phyloP scores from a whole-genome alignment of 352 stramenopile genomes.

The Globisporangium splendens region DNA sequence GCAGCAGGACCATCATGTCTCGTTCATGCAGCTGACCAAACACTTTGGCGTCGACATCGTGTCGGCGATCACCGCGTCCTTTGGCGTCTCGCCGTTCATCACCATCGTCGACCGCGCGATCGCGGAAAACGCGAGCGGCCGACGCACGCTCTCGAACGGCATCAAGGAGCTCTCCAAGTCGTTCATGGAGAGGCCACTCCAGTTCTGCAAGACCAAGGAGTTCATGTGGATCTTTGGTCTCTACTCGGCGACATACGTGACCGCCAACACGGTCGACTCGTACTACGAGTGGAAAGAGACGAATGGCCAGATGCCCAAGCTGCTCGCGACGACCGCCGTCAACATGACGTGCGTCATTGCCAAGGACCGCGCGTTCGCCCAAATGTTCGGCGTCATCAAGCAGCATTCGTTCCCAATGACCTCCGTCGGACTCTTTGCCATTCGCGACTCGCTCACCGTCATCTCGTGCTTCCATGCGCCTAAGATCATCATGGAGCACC shows the following conservation, averaged over 20 bases:
- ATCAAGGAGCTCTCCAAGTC: conserved; percentile 61
- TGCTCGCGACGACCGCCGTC: conserved; percentile 79
- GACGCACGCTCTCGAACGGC: conserved; percentile 52
- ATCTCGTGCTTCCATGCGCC: conserved; percentile 86
- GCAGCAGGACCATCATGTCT: conserved; percentile 16
- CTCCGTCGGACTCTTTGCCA: conserved; percentile 80
- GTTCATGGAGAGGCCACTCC: conserved; percentile 62
- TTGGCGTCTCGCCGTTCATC: conserved; percentile 81
- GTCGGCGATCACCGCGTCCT: conserved; percentile 52
- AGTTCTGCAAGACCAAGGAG: conserved; percentile 79
- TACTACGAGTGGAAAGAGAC: conserved; percentile 65
- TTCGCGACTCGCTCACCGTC: conserved; percentile 84
- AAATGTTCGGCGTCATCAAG: conserved; percentile 87
- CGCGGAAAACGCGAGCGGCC: conserved; percentile 83
- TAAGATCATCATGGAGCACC: conserved; percentile 56
- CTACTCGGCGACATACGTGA: conserved; percentile 86
- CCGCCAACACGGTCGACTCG: conserved; percentile 84
- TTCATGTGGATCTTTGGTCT: conserved; percentile 88
- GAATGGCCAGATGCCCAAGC: conserved; percentile 84
- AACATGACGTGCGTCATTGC: conserved; percentile 89
- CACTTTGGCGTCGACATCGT: conserved; percentile 36
- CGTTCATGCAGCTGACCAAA: conserved; percentile 31
- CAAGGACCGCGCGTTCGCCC: conserved; percentile 87
- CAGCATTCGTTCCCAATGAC: conserved; percentile 68
- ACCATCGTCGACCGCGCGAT: conserved; percentile 86